phyloP scores from a whole-genome alignment of 139 green algal genomes.

The Gonium pectorale region DNA sequence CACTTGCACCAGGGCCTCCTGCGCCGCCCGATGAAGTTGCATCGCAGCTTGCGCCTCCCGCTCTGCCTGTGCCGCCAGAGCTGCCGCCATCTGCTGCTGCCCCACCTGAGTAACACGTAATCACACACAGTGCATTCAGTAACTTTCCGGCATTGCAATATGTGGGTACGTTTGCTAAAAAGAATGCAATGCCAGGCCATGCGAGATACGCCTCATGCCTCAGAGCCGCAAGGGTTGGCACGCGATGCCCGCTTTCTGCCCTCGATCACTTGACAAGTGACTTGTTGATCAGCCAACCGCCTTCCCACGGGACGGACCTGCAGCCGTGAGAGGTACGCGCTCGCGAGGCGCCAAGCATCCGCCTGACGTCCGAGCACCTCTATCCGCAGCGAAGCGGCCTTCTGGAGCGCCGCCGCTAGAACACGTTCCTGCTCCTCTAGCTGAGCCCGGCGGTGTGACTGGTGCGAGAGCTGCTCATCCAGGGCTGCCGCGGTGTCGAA shows the following conservation, averaged over 20 bases:
- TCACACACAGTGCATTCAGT: no score
- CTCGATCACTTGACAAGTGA: no score
- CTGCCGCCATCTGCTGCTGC: slow-evolving; percentile 42
- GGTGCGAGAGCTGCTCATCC: slow-evolving; percentile 50
- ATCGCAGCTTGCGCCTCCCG: slow-evolving; percentile 20
- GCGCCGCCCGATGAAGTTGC: slow-evolving; percentile 9
- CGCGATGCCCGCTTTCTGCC: no score
- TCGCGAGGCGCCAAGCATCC: background rate
- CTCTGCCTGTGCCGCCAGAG: slow-evolving; percentile 6
- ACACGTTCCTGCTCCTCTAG: slow-evolving; percentile 5
- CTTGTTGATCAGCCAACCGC: no score
- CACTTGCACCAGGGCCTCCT: slow-evolving; percentile 7
- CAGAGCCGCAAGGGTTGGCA: no score
- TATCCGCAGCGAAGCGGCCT: background rate
- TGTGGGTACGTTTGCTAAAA: no score
- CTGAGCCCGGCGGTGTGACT: background rate
- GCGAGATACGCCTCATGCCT: no score
- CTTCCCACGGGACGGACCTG: no score
- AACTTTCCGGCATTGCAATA: no score
- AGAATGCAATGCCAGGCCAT: no score
- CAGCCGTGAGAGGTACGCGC: slow-evolving; percentile 8
- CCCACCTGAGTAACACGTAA: background rate
- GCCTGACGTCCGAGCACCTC: slow-evolving; percentile 1
- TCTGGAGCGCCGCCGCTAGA: background rate
- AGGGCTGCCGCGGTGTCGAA: slow-evolving; percentile 64